Conservation (phyloP, 2,329 filamentous ascomycete genomes). For the Proliferodiscus dingleyae region DNA sequence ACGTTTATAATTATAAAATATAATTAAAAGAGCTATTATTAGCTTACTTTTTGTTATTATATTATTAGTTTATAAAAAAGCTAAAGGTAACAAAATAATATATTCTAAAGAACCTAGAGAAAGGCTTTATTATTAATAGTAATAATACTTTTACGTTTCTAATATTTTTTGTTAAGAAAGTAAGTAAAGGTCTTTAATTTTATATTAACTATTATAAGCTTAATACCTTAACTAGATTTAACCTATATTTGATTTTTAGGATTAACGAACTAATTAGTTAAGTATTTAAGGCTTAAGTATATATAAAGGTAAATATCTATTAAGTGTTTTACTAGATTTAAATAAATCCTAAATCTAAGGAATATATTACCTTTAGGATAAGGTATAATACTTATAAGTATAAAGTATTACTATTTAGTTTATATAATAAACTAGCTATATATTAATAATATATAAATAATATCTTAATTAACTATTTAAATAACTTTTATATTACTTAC, state of each 20-base stretch:
- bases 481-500: constrained; percentile 8
- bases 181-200: constrained; percentile 11
- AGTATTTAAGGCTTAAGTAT: not conserved
- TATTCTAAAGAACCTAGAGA: constrained; percentile 4
- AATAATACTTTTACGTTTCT: constrained; percentile 2
- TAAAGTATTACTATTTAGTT: constrained; percentile 24
- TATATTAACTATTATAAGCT: constrained; percentile 8
- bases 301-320: constrained; percentile 11
- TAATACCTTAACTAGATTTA: constrained; percentile 2
- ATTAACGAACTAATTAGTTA: constrained; percentile 3
- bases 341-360: constrained; percentile 13
- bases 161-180: constrained; percentile 15
- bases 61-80: too few relatives aligned
- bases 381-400: constrained; percentile 24
- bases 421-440: constrained; percentile 15
- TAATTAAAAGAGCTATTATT: too few relatives aligned
- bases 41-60: too few relatives aligned
- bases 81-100: constrained; percentile 3
- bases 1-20: too few relatives aligned
- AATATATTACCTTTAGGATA: constrained; percentile 17
- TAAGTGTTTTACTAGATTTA: constrained; percentile 11
- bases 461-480: constrained; percentile 9
- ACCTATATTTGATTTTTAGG: constrained; percentile 3
- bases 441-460: constrained; percentile 14
- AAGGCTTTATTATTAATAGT: constrained; percentile 6